Evolutionary conservation across 2,329 filamentous ascomycete species (phyloP), one percentile per base, ranked within the genome.

Genomic region (Fusarium penzigii): DNA sequence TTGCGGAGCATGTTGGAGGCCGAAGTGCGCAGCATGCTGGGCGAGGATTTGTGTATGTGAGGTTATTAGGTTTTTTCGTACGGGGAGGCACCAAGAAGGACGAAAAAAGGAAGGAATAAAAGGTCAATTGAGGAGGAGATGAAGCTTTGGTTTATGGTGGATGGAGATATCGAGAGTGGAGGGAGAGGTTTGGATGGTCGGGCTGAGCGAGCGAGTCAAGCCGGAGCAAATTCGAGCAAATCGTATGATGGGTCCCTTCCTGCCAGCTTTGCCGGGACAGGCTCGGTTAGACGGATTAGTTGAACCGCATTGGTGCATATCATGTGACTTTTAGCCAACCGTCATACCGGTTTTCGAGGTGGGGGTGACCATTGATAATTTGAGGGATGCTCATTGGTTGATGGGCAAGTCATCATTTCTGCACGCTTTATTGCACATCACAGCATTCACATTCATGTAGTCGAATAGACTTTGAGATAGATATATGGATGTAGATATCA

Each of bases 1-100:
- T 75, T 73, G 73, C 80, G 80, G 74, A 82, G 74, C 69, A 80
- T 70, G 63, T 76, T 76, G 62, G 79, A 75, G 64, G 78, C 75
- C 62, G 75, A 72, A 66, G 78, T 77, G 73, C 81, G 80, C 73
- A 83, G 75, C 81, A 83, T 83, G 62, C 67, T 76, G 61, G 67
- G 55, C 52, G 56, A 56, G 45, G 47, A 29, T 43, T 39, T n/a
- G 41, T 53, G 41, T 17, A 36, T 36, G 32, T 36, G 13, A 42
- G 49, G 20, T 25, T 25, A 25, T 25, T 25, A 25, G 7, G 20
- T 25, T 25, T 25, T 25, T 49, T 56, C 52, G 57, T 52, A 55
- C 48, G 17, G 39, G 52, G 46, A 57, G 53, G 48, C 52, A 53
- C 49, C 52, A 51, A 56, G 48, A 32, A 39, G 52, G 49, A 57